Evolutionary conservation across 495 filamentous ascomycete genomes (phyloP).

Genomic region (Penicillium mononematosum): DNA sequence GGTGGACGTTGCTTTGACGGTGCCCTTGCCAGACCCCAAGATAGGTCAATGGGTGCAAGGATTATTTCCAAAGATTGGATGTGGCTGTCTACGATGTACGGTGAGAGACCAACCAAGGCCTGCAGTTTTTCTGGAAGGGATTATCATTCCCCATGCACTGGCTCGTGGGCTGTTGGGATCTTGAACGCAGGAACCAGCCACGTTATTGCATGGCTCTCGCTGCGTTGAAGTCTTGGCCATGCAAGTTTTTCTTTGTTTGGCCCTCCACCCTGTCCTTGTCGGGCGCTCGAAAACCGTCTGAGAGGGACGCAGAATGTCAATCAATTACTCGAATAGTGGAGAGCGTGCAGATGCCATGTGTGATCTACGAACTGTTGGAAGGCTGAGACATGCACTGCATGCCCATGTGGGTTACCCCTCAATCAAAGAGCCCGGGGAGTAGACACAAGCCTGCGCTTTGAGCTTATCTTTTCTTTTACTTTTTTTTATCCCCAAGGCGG

Average conservation of each 20-base stretch:
- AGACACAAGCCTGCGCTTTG: conserved; percentile 3
- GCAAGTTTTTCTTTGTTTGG: conserved; percentile 17
- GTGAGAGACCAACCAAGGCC: conserved; percentile 1
- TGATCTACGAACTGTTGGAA: background rate
- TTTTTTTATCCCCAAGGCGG: background rate
- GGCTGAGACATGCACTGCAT: conserved; percentile 3
- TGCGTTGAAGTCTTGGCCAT: background rate
- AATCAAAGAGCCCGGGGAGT: conserved; percentile 1
- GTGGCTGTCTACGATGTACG: conserved; percentile 1
- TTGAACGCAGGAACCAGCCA: conserved; percentile 31
- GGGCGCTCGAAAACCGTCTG: background rate
- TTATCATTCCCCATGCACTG: background rate
- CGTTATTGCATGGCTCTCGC: conserved; percentile 12
- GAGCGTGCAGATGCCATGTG: conserved; percentile 4
- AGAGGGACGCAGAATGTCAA: background rate
- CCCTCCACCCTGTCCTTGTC: background rate
- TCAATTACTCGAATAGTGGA: background rate
- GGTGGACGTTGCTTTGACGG: conserved; percentile 3
- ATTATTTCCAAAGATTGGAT: background rate
- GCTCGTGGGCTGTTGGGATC: conserved; percentile 5
- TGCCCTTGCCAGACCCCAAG: background rate
- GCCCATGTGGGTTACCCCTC: conserved; percentile 6
- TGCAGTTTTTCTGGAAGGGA: background rate
- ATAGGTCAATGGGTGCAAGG: background rate
- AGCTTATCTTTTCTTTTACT: conserved; percentile 9